Conservation (phyloP, 1,139 yeast genomes). For the Protomyces macrosporus region DNA sequence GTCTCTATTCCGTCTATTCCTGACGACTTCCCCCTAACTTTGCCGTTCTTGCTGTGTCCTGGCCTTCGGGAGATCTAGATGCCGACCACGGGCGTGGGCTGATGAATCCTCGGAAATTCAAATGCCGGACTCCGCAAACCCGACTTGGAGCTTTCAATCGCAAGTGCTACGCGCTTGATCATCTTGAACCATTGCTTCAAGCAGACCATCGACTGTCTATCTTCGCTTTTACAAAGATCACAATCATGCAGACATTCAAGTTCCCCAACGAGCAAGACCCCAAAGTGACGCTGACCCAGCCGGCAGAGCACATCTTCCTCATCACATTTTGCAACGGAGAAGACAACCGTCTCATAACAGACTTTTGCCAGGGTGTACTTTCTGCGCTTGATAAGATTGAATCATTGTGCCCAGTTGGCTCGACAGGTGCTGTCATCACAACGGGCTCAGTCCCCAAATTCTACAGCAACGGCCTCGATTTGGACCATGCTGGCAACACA, state of each 20-base stretch:
- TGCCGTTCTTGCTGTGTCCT: too few species aligned
- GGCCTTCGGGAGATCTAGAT: too few species aligned
- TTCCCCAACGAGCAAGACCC: background rate
- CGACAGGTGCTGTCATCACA: slow-evolving; percentile 38
- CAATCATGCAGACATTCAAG: background rate
- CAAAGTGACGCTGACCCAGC: background rate
- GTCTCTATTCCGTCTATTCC: too few species aligned
- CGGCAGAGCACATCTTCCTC: slow-evolving; percentile 32
- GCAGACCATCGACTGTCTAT: too few species aligned
- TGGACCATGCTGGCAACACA: slow-evolving; percentile 38
- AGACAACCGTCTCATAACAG: slow-evolving; percentile 40
- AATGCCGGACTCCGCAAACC: too few species aligned
- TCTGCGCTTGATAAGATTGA: slow-evolving; percentile 38
- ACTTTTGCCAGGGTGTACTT: slow-evolving; percentile 37
- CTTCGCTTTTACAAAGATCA: too few species aligned
- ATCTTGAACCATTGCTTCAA: too few species aligned
- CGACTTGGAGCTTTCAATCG: too few species aligned
- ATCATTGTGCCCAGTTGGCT: slow-evolving; percentile 30
- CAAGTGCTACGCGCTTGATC: too few species aligned
- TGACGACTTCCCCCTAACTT: too few species aligned
- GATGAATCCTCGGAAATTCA: too few species aligned
- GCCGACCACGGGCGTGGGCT: too few species aligned
- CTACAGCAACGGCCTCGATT: slow-evolving; percentile 43
- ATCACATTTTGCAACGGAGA: slow-evolving; percentile 38
- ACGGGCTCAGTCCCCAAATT: slow-evolving; percentile 40